phyloP scores from a whole-genome alignment of 495 filamentous ascomycete genomes.

The Pyronema domesticum region DNA sequence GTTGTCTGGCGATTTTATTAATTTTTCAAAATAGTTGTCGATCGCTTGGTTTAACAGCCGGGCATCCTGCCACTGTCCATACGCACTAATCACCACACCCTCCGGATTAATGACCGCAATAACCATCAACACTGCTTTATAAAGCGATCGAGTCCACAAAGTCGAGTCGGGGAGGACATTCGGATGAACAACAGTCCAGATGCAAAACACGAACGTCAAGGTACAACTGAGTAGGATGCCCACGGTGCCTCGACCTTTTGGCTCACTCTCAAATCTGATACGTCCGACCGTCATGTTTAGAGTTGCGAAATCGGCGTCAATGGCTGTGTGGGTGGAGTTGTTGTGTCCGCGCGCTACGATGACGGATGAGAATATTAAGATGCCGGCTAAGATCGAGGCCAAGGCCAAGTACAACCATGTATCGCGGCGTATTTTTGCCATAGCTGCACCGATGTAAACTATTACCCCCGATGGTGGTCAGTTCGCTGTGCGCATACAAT shows the following conservation, averaged over 20 bases:
- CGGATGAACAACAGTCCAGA: constrained; percentile 11
- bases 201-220: constrained; percentile 11
- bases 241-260: constrained; percentile 10
- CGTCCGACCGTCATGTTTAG: not conserved
- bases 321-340: too few relatives aligned
- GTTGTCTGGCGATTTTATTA: too few relatives aligned
- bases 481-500: too few relatives aligned
- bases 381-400: too few relatives aligned
- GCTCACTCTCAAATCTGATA: not conserved
- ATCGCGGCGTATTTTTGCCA: too few relatives aligned
- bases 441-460: too few relatives aligned
- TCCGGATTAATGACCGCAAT: constrained; percentile 5
- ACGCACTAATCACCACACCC: constrained; percentile 7
- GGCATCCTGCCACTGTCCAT: constrained; percentile 4
- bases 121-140: constrained; percentile 1
- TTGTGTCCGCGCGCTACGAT: too few relatives aligned
- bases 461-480: too few relatives aligned
- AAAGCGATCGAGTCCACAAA: not conserved
- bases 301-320: not conserved
- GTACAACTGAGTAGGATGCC: constrained; percentile 7
- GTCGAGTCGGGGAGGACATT: constrained; percentile 7
- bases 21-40: not conserved
- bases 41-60: not conserved
- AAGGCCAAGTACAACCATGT: too few relatives aligned
- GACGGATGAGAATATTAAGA: too few relatives aligned